These are phyloP conservation scores for Penicillium brevicompactum DNA, from an alignment of 2,329 filamentous ascomycete genomes.

Conservation along the genomic window DNA sequence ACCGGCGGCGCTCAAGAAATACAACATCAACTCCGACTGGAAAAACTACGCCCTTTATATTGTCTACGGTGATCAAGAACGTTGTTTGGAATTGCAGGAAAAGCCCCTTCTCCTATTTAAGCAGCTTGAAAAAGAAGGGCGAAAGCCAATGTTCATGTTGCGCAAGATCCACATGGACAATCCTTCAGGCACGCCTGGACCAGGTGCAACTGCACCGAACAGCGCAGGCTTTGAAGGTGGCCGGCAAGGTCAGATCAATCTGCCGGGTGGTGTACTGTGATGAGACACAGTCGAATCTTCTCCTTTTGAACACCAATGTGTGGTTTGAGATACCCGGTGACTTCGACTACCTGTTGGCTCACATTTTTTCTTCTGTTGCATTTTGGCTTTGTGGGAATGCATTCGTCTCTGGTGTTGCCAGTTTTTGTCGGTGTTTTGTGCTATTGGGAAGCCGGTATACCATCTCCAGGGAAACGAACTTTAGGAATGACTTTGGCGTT, in stretches of 20 bases:
- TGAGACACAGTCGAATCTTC: not conserved
- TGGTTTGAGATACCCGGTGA: slow-evolving; percentile 17
- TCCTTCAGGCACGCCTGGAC: slow-evolving; percentile 19
- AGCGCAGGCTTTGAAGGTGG: slow-evolving; percentile 33
- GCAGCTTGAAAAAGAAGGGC: slow-evolving; percentile 92
- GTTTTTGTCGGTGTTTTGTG: slow-evolving; percentile 8
- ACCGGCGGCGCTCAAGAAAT: slow-evolving; percentile 92
- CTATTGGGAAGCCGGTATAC: not conserved
- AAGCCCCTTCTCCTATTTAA: slow-evolving; percentile 96
- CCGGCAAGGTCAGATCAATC: slow-evolving; percentile 34
- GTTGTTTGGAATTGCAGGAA: slow-evolving; percentile 87
- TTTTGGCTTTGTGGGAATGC: slow-evolving; percentile 1
- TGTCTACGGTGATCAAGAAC: slow-evolving; percentile 97
- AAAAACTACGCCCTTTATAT: slow-evolving; percentile 97
- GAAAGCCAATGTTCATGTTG: slow-evolving; percentile 99
- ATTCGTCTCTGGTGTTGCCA: not conserved
- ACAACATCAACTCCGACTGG: slow-evolving; percentile 98
- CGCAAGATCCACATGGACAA: slow-evolving; percentile 60
- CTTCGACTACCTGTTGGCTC: not conserved
- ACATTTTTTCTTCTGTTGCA: not conserved
- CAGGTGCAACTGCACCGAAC: slow-evolving; percentile 30
- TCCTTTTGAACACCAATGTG: slow-evolving; percentile 9
- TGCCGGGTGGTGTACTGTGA: slow-evolving; percentile 37
- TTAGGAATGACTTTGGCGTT: slow-evolving; percentile 7
- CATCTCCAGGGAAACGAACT: not conserved